Conservation (phyloP, 2,329 filamentous ascomycete species). For the Leptographium galeiforme region DNA sequence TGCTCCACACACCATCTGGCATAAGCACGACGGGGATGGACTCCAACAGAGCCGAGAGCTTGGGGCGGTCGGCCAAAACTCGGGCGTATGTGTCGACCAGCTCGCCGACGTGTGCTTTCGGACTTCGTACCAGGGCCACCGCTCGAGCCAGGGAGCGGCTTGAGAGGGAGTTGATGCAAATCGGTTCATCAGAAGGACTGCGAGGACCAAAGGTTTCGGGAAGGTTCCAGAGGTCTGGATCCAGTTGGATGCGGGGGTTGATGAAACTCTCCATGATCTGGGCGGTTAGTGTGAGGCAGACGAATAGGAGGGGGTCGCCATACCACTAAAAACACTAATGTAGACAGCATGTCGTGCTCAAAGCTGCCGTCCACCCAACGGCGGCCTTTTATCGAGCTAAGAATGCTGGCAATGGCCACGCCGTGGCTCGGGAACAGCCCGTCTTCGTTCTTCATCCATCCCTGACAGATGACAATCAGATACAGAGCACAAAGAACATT, state of each 20-base stretch:
- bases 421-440: slow-evolving; percentile 3
- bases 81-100: not conserved
- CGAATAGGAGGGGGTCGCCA: not conserved
- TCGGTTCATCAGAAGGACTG: not conserved
- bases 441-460: slow-evolving; percentile 7
- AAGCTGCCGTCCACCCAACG: not conserved
- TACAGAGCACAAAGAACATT: slow-evolving; percentile 9
- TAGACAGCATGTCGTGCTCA: slow-evolving; percentile 4
- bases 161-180: not conserved
- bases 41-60: not conserved
- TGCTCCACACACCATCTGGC: not conserved
- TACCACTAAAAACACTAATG: slow-evolving; percentile 6
- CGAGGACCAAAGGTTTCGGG: slow-evolving; percentile 1
- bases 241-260: slow-evolving; percentile 8
- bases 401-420: slow-evolving; percentile 7
- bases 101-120: not conserved
- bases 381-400: not conserved
- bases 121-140: not conserved
- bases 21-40: not conserved
- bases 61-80: not conserved
- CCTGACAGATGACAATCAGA: slow-evolving; percentile 6
- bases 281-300: not conserved
- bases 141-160: not conserved
- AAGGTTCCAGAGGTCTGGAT: slow-evolving; percentile 3
- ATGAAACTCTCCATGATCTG: slow-evolving; percentile 9